These are phyloP conservation scores for Boechera divaricarpa DNA, from an alignment of 345 rosid genomes.

Conservation along the genomic window DNA sequence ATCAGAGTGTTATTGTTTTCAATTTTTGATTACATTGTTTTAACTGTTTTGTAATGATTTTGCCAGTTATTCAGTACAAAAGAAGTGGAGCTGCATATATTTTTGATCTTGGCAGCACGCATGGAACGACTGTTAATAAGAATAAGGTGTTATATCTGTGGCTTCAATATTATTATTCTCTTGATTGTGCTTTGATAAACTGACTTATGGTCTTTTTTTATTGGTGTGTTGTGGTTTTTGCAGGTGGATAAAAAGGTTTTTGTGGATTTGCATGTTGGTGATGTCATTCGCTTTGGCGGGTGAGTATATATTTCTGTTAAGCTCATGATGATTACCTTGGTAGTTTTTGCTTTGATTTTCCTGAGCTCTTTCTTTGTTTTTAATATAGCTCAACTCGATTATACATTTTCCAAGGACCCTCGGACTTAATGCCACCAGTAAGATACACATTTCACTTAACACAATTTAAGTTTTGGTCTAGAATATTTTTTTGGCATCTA, in stretches of 20 bases:
- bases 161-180: background rate
- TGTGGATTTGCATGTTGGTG: conserved; percentile 85
- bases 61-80: conserved; percentile 85
- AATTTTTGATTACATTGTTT: background rate
- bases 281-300: conserved; percentile 94
- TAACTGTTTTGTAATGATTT: conserved; percentile 29
- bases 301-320: conserved; percentile 49
- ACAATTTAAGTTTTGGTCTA: background rate
- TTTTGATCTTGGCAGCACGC: conserved; percentile 87
- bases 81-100: conserved; percentile 78
- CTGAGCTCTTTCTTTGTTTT: conserved; percentile 23
- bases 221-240: conserved; percentile 28
- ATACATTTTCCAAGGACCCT: conserved; percentile 93
- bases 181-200: background rate
- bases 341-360: background rate
- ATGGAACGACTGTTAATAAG: conserved; percentile 83
- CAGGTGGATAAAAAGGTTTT: conserved; percentile 72
- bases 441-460: conserved; percentile 30
- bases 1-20: background rate
- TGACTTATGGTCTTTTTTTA: background rate
- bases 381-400: conserved; percentile 63
- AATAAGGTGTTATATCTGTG: conserved; percentile 54
- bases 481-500: background rate
- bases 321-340: background rate
- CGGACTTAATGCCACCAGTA: conserved; percentile 89